phyloP scores from a whole-genome alignment of 768 basidiomycete genomes.

The Trametes maxima region DNA sequence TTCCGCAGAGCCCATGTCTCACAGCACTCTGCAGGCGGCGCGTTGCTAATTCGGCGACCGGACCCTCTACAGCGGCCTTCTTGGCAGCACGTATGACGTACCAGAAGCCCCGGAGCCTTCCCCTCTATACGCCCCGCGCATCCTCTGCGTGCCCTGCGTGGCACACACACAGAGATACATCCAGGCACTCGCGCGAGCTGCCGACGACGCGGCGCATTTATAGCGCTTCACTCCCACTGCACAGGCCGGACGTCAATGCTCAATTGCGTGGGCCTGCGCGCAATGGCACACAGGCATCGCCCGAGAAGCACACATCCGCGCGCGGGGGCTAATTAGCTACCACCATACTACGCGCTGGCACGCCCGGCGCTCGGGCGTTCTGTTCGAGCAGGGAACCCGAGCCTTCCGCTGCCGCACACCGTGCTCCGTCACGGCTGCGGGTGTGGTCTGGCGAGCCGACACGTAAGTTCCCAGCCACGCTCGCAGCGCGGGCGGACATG shows the following conservation, averaged over 20 bases:
- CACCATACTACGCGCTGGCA: neutral
- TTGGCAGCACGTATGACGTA: constrained; percentile 12
- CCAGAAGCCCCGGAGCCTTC: constrained; percentile 9
- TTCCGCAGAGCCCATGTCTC: constrained; percentile 6
- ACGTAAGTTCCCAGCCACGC: constrained; percentile 17
- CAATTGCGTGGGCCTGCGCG: neutral
- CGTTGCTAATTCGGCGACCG: constrained; percentile 10
- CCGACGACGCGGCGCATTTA: neutral
- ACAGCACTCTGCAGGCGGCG: neutral
- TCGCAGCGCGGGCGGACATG: constrained; percentile 3
- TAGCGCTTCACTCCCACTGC: constrained; percentile 4
- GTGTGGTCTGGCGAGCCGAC: neutral
- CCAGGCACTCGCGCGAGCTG: constrained; percentile 2
- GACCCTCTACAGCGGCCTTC: constrained; percentile 10
- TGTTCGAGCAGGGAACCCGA: constrained; percentile 9
- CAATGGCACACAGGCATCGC: neutral
- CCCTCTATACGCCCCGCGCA: neutral
- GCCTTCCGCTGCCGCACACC: no score
- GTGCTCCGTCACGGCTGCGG: neutral
- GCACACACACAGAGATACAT: neutral
- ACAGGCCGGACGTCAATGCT: neutral
- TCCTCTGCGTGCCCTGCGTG: neutral
- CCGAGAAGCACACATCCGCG: neutral
- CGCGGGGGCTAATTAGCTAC: neutral
- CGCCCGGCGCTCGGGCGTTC: constrained; percentile 1